Evolutionary conservation across 2,329 filamentous ascomycete species (phyloP).

Genomic region (Amauroascus niger): DNA sequence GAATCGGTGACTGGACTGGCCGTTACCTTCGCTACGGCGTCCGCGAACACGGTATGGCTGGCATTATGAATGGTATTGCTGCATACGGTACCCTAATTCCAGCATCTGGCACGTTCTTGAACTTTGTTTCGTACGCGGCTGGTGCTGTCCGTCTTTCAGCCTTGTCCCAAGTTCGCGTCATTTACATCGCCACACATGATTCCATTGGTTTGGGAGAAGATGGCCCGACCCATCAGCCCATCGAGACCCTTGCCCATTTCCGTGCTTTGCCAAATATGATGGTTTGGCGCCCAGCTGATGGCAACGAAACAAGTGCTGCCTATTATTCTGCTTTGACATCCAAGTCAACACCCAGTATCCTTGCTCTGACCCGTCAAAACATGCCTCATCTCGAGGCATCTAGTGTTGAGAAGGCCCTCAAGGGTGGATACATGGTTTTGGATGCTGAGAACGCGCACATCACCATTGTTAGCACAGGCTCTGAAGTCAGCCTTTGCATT

Average conservation of each 20-base stretch:
- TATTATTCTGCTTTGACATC: slow-evolving; percentile 93
- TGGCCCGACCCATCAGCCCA: slow-evolving; percentile 96
- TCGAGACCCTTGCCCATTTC: slow-evolving; percentile 97
- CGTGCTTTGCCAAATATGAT: slow-evolving; percentile 97
- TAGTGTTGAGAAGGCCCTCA: slow-evolving; percentile 75
- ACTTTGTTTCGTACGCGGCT: slow-evolving; percentile 97
- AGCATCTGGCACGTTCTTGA: slow-evolving; percentile 92
- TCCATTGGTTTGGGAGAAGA: slow-evolving; percentile 99
- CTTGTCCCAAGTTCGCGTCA: slow-evolving; percentile 77
- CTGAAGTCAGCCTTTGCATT: slow-evolving; percentile 86
- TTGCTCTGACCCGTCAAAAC: slow-evolving; percentile 95
- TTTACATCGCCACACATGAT: slow-evolving; percentile 97
- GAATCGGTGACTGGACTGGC: slow-evolving; percentile 80
- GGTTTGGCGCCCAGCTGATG: slow-evolving; percentile 97
- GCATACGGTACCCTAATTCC: slow-evolving; percentile 94
- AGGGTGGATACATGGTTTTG: slow-evolving; percentile 88
- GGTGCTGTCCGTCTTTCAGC: slow-evolving; percentile 90
- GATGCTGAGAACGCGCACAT: slow-evolving; percentile 76
- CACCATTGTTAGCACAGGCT: slow-evolving; percentile 89
- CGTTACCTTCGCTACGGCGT: slow-evolving; percentile 60
- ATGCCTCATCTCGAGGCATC: slow-evolving; percentile 94
- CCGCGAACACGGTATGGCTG: slow-evolving; percentile 45
- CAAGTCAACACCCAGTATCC: slow-evolving; percentile 80
- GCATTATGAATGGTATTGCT: slow-evolving; percentile 62
- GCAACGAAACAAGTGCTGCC: slow-evolving; percentile 94